Base-by-base conservation (phyloP, 352 stramenopile species). In the Globisporangium iwayamae region DNA sequence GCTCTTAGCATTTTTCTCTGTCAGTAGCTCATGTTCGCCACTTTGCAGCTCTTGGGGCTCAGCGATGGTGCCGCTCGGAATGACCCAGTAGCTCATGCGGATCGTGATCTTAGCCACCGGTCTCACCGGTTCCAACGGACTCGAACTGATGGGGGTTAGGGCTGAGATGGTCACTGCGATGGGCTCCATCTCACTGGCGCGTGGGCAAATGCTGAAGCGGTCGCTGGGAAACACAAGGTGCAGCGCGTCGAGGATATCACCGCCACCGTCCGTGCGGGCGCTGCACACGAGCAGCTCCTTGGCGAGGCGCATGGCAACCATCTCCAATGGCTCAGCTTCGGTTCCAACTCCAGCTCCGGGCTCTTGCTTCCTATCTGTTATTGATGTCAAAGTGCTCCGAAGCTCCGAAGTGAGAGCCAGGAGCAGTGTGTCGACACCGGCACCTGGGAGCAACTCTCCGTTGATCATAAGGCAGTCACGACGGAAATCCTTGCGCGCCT, bases 401-500 rank as follows among this genome's bases (percentile, higher is more conserved):
- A 60, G 52, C 16, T 46, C 46, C 30, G 22, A 66, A 9, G 71
- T 61, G 13, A 86, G 52, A 3, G 66, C 66, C 10, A 70, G 62
- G 16, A 83, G 39, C 7, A 83, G 71, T 11, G 74, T 50, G 22
- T 81, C 72, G 14, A 81, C 64, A 53, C 69, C 69, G 11, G 66
- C 65, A 9, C 80, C 74, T 45, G 54, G 60, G 45, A 79, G 73
- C 0, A 75, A 3, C 11, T 73, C 34, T 6, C 71, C 76, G 25
- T 92, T 89, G 60, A 92, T 86, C 20, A 62, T 51, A 25, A 92
- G 58, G 3, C 74, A 71, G 56, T 92, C 83, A 7, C 83, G 78
- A 18, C 75, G 79, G 25, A 86, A 50, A 63, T 92, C 83, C 68
- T 92, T 92, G 6, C 89, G 61, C 4, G 83, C 81, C 68, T 90